A percentile compares a stretch with the other conserved stretches of the same genome.
These are phyloP conservation scores for Neoarthrinium moseri DNA, from an alignment of 2,329 filamentous ascomycete genomes.

Conservation along the genomic window DNA sequence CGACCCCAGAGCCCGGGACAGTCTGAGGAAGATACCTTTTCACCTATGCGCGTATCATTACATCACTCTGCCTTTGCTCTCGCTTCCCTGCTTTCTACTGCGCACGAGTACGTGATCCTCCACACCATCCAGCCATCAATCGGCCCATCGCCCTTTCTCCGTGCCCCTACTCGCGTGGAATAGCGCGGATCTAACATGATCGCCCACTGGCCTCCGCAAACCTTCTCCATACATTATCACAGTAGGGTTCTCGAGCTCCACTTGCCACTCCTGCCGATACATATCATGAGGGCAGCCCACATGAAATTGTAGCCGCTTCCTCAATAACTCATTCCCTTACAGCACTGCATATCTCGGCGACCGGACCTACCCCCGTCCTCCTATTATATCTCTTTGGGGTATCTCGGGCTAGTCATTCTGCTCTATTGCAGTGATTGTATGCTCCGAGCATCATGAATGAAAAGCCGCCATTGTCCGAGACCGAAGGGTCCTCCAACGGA, in stretches of 20 bases:
- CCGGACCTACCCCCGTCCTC: too few relatives aligned
- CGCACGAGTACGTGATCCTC: too few relatives aligned
- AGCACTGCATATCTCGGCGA: background rate
- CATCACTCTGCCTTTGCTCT: too few relatives aligned
- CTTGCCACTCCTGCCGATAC: slow-evolving; percentile 5
- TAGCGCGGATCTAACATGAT: background rate
- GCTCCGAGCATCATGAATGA: background rate
- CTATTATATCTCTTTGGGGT: background rate
- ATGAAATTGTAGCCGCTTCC: background rate
- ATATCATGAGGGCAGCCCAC: background rate
- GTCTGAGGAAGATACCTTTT: too few relatives aligned
- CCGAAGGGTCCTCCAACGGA: background rate
- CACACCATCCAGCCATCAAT: too few relatives aligned
- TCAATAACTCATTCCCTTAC: background rate
- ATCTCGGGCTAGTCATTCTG: too few relatives aligned
- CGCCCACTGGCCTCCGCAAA: background rate
- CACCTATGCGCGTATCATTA: too few relatives aligned
- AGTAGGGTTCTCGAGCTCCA: background rate
- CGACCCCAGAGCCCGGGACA: too few relatives aligned
- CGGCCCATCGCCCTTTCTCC: too few relatives aligned
- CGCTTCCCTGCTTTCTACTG: too few relatives aligned
- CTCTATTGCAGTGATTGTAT: too few relatives aligned
- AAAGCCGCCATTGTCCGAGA: background rate
- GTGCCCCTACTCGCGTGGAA: too few relatives aligned
- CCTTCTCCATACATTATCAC: background rate